phyloP scores from a whole-genome alignment of 257 asterid species.

The Eustoma russellianum region DNA sequence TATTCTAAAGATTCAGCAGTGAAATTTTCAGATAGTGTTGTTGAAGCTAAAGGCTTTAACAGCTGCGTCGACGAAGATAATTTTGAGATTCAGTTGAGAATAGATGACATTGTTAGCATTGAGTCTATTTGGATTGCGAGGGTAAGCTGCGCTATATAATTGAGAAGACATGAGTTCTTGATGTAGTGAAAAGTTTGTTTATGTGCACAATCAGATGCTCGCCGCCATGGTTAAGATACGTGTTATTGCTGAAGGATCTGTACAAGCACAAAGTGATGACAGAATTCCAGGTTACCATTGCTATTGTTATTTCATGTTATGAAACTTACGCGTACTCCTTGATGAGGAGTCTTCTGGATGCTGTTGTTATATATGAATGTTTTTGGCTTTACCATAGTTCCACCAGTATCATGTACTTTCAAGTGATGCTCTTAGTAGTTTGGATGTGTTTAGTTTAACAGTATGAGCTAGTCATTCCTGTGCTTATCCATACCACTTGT shows the following conservation, averaged over 20 bases:
- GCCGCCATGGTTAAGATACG: conserved; percentile 34
- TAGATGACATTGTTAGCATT: conserved; percentile 54
- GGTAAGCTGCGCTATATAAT: conserved; percentile 31
- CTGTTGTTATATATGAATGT: not conserved
- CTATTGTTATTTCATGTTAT: too few species aligned
- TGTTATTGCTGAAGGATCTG: conserved; percentile 31
- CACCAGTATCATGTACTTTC: not conserved
- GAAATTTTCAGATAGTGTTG: conserved; percentile 40
- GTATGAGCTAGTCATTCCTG: too few species aligned
- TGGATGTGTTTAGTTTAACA: too few species aligned
- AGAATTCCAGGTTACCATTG: conserved; percentile 37
- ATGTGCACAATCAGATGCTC: conserved; percentile 27
- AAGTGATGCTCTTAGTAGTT: too few species aligned
- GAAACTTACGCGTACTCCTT: conserved; percentile 7
- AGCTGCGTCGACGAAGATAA: conserved; percentile 19
- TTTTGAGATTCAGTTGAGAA: conserved; percentile 36
- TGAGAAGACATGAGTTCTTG: too few species aligned
- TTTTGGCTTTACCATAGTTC: not conserved
- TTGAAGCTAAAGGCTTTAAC: conserved; percentile 45
- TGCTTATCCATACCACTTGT: too few species aligned
- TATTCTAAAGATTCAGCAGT: conserved; percentile 38
- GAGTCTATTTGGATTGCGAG: conserved; percentile 59
- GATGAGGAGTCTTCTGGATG: conserved; percentile 3
- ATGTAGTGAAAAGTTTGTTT: too few species aligned
- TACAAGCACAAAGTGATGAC: conserved; percentile 16